Evolutionary conservation across 116 monocot genomes (phyloP), one percentile per base, ranked within the genome.

Genomic region (Phalaenopsis hybrid): DNA sequence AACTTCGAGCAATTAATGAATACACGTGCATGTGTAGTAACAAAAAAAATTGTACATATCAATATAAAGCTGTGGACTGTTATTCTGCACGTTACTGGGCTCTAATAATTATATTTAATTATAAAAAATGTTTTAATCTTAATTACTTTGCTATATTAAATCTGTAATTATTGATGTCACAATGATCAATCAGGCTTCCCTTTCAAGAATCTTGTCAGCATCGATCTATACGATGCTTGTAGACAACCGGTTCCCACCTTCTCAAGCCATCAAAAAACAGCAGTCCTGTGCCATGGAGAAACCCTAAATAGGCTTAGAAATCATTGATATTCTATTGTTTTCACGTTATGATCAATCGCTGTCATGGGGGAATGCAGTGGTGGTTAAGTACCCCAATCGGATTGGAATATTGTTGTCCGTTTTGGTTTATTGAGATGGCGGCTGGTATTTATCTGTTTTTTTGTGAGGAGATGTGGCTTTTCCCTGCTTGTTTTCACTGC

Each of bases 211-310:
- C 87, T 79, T 81, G 87, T 79, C 81, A 83, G 69, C 18, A 81
- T 89, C 84, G 61, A 44, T 79, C 80, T 81, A 83, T 75, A 81
- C 83, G 41, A 87, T 88, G 84, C 91, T 91, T 91, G 91, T 78
- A 85, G 89, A 85, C 91, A 91, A 91, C 91, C 86, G 77, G 81
- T 91, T 85, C 83, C 91, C 91, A 85, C 69, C 74, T 77, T 79
- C 49, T 72, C 84, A 90, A 90, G 90, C 86, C 80, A 90, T 75
- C 85, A 63, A 83, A 63, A 79, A 59, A 65, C 20, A 63, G 49
- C 48, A 55, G 57, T 59, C 41, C 16, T 6, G 15, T 61, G 67
- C 45, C 79, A 70, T 37, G 68, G 31, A 44, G 74, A 70, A 83
- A 45, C 79, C 79, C 75, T 72, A 81, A 81, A 70, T 34, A 77